Conservation (phyloP, 192 early-diverging fungal genomes). For the Backusella sp. region DNA sequence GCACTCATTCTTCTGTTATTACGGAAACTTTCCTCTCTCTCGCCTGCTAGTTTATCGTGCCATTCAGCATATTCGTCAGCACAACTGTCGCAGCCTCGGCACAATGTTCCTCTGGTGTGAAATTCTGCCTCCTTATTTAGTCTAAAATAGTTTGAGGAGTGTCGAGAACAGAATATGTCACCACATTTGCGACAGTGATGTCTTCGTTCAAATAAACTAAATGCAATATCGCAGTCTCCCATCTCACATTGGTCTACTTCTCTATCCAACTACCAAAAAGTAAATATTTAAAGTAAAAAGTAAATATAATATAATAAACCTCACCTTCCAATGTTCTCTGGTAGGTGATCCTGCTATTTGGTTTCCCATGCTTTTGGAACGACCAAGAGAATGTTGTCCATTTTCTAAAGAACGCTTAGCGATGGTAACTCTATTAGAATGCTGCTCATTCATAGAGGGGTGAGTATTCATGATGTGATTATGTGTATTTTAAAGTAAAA, state of each 20-base stretch:
- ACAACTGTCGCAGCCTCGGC: constrained; percentile 32
- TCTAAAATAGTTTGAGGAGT: constrained; percentile 36
- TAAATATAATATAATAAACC: background rate
- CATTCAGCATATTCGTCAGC: constrained; percentile 14
- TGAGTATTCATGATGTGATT: background rate
- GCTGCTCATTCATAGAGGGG: constrained; percentile 14
- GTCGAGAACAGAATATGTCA: constrained; percentile 32
- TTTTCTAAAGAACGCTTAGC: background rate
- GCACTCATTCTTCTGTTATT: background rate
- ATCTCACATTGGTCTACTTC: constrained; percentile 24
- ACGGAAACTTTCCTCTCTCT: background rate
- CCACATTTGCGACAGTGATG: constrained; percentile 42
- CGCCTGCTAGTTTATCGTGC: background rate
- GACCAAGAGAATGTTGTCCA: background rate
- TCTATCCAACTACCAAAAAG: constrained; percentile 21
- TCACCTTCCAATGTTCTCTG: constrained; percentile 29
- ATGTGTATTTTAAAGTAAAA: background rate
- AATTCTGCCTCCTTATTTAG: constrained; percentile 27
- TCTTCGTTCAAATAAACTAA: constrained; percentile 37
- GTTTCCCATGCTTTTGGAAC: background rate
- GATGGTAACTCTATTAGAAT: background rate
- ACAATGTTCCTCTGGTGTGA: constrained; percentile 18
- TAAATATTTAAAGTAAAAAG: background rate
- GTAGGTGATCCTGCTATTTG: constrained; percentile 14
- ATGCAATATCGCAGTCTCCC: constrained; percentile 14